Evolutionary conservation across 768 basidiomycete genomes (phyloP).

Genomic region (Podaxis sp.): DNA sequence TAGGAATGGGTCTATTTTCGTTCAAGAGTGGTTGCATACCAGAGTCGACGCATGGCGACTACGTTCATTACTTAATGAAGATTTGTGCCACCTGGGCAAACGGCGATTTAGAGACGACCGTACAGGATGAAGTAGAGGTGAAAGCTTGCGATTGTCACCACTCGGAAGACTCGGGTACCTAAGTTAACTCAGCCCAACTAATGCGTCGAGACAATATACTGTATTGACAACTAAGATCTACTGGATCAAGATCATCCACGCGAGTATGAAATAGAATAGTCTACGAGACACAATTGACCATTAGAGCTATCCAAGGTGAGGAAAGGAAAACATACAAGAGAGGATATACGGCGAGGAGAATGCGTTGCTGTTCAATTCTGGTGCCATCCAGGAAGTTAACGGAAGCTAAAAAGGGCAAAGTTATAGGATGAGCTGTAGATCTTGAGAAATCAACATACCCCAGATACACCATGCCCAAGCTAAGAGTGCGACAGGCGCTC

Average conservation of each 20-base stretch:
- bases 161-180: too few relatives aligned
- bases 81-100: too few relatives aligned
- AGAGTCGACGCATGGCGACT: too few relatives aligned
- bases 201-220: neutral
- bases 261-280: slow-evolving; percentile 90
- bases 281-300: slow-evolving; percentile 31
- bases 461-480: slow-evolving; percentile 97
- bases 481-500: slow-evolving; percentile 80
- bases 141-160: too few relatives aligned
- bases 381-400: slow-evolving; percentile 96
- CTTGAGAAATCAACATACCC: slow-evolving; percentile 54
- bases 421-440: neutral
- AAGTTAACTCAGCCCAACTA: too few relatives aligned
- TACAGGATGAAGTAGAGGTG: too few relatives aligned
- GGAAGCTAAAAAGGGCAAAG: slow-evolving; percentile 53
- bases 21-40: too few relatives aligned
- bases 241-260: slow-evolving; percentile 97
- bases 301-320: slow-evolving; percentile 10
- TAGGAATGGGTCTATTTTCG: too few relatives aligned
- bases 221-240: slow-evolving; percentile 27
- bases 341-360: slow-evolving; percentile 95
- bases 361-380: slow-evolving; percentile 86
- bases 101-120: too few relatives aligned
- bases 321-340: slow-evolving; percentile 58
- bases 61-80: too few relatives aligned